phyloP scores from a whole-genome alignment of 169 alveolate genomes.

The Ichthyophthirius multifiliis region DNA sequence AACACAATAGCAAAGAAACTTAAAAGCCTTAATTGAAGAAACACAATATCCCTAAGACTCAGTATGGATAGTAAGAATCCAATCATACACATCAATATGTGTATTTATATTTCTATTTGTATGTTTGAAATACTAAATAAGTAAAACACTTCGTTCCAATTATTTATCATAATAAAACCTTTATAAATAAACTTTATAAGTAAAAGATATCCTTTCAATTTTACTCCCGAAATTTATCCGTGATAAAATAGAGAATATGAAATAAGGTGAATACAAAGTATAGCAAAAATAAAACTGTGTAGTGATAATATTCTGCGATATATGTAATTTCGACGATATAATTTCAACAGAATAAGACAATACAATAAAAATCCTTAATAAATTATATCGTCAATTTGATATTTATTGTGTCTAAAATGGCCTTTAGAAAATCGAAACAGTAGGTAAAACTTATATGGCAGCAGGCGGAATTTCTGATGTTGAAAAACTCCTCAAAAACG shows the following conservation, averaged over 20 bases:
- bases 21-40: no score
- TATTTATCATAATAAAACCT: not conserved
- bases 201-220: slow-evolving; percentile 2
- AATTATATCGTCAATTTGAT: slow-evolving; percentile 44
- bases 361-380: slow-evolving; percentile 38
- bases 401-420: slow-evolving; percentile 41
- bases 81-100: no score
- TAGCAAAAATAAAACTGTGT: slow-evolving; percentile 52
- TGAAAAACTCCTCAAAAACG: not conserved
- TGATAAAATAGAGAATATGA: slow-evolving; percentile 34
- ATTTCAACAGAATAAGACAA: slow-evolving; percentile 34
- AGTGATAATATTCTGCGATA: slow-evolving; percentile 51
- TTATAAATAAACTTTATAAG: not conserved
- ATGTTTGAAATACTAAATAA: no score
- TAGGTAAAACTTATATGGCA: slow-evolving; percentile 68
- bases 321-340: slow-evolving; percentile 50
- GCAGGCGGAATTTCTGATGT: slow-evolving; percentile 77
- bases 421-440: slow-evolving; percentile 64
- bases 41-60: no score
- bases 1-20: no score
- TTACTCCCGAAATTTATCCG: slow-evolving; percentile 40
- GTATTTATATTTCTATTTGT: no score
- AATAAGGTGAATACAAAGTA: slow-evolving; percentile 32
- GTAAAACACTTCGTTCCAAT: not conserved
- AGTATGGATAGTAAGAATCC: no score